These are phyloP conservation scores for Cryptococcus sp. DNA, from an alignment of 1,284 basidiomycete species.

Conservation along the genomic window DNA sequence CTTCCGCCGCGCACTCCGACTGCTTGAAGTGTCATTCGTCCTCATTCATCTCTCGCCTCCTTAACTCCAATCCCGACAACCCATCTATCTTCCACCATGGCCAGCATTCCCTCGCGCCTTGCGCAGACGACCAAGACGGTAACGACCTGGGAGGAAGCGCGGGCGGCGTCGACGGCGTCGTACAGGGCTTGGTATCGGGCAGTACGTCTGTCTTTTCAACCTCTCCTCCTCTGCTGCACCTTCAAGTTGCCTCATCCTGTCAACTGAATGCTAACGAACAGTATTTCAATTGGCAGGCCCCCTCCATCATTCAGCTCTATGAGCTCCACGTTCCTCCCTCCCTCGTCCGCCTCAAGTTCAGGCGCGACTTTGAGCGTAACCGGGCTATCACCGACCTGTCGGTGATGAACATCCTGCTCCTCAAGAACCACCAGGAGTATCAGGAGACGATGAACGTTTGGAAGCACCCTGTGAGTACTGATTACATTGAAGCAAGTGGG, in stretches of 20 bases:
- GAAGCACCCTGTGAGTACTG: slow-evolving; percentile 64
- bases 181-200: slow-evolving; percentile 92
- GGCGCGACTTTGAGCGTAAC: slow-evolving; percentile 84
- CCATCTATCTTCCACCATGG: slow-evolving; percentile 53
- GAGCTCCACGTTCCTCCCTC: slow-evolving; percentile 77
- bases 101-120: slow-evolving; percentile 87
- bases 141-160: slow-evolving; percentile 63
- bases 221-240: background rate
- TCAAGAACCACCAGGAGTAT: slow-evolving; percentile 83
- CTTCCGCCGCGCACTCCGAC: slow-evolving; percentile 4
- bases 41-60: background rate
- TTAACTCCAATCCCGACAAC: background rate
- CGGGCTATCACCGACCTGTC: slow-evolving; percentile 71
- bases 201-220: slow-evolving; percentile 57
- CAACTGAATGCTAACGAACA: background rate
- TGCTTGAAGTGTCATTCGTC: background rate
- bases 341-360: slow-evolving; percentile 76
- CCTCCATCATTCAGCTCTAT: slow-evolving; percentile 82
- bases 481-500: background rate
- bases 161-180: slow-evolving; percentile 67
- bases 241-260: background rate
- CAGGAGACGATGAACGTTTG: slow-evolving; percentile 94
- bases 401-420: slow-evolving; percentile 81
- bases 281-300: slow-evolving; percentile 59
- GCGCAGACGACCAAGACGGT: slow-evolving; percentile 67